These are phyloP conservation scores for Xylaria nigripes DNA, from an alignment of 495 filamentous ascomycete genomes.

Conservation along the genomic window DNA sequence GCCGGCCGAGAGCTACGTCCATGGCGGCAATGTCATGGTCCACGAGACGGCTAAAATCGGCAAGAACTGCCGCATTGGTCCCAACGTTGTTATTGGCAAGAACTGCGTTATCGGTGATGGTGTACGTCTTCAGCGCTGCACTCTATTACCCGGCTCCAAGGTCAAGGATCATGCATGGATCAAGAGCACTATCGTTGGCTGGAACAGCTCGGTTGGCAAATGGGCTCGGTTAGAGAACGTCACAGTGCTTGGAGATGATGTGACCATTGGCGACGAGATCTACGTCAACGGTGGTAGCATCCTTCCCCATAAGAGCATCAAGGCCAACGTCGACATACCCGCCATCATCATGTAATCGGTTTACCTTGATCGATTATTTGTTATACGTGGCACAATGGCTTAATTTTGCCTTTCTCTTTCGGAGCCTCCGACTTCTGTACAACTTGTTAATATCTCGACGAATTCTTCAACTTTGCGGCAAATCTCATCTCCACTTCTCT, in stretches of 20 bases:
- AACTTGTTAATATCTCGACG: constrained; percentile 24
- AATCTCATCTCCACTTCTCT: constrained; percentile 10
- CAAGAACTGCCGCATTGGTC: constrained; percentile 96
- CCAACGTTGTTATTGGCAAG: constrained; percentile 94
- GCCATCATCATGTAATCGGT: constrained; percentile 73
- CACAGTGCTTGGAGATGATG: constrained; percentile 92
- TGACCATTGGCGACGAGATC: constrained; percentile 97
- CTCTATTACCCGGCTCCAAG: constrained; percentile 79
- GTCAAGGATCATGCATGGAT: constrained; percentile 99
- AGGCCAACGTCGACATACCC: constrained; percentile 89
- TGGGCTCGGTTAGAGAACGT: constrained; percentile 99
- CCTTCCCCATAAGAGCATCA: constrained; percentile 98
- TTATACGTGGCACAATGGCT: background rate
- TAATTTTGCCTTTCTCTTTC: constrained; percentile 17
- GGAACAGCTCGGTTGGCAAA: constrained; percentile 92
- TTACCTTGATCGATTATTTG: background rate
- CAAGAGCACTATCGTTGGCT: constrained; percentile 98
- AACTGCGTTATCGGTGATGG: constrained; percentile 93
- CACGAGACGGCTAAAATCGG: constrained; percentile 94
- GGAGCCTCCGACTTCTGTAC: constrained; percentile 13
- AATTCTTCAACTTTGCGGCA: constrained; percentile 7
- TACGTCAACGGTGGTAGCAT: constrained; percentile 98
- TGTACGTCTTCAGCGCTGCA: constrained; percentile 88
- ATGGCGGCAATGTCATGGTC: constrained; percentile 95
- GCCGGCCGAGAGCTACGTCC: constrained; percentile 67